Evolutionary conservation across 2,329 filamentous ascomycete genomes (phyloP).

Genomic region (Fusarium nanum): DNA sequence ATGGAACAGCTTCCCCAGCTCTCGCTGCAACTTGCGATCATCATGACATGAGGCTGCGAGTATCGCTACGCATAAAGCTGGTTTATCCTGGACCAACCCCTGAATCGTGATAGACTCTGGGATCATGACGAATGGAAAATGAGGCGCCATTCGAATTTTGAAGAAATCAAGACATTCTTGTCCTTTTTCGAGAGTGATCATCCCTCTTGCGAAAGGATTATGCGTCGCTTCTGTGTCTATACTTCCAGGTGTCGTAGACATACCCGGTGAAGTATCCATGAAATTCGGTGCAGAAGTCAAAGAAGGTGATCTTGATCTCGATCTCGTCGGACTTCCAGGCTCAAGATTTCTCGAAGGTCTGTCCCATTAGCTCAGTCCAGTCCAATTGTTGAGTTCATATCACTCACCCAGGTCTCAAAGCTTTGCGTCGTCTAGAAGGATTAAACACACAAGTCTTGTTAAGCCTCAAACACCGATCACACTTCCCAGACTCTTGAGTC

Average conservation of each 20-base stretch:
- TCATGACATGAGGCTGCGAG: slow-evolving; percentile 43
- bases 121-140: slow-evolving; percentile 49
- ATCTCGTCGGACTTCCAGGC: slow-evolving; percentile 15
- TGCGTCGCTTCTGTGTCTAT: slow-evolving; percentile 34
- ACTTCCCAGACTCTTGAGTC: slow-evolving; percentile 49
- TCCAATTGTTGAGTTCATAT: background rate
- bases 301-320: slow-evolving; percentile 33
- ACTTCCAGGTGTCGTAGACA: slow-evolving; percentile 13
- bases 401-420: slow-evolving; percentile 32
- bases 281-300: slow-evolving; percentile 21
- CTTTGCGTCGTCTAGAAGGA: slow-evolving; percentile 46
- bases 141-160: slow-evolving; percentile 41
- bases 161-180: slow-evolving; percentile 46
- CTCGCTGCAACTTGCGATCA: slow-evolving; percentile 41
- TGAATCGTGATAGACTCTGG: slow-evolving; percentile 29
- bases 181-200: slow-evolving; percentile 40
- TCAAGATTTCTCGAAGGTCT: slow-evolving; percentile 33
- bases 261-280: slow-evolving; percentile 1
- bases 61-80: slow-evolving; percentile 47
- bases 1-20: slow-evolving; percentile 46
- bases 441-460: slow-evolving; percentile 51
- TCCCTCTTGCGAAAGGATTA: slow-evolving; percentile 40
- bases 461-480: slow-evolving; percentile 50
- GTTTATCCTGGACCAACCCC: slow-evolving; percentile 39
- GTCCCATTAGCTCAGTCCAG: background rate